These are phyloP conservation scores for Yamadazyma insecticola DNA, from an alignment of 805 yeast species.

Conservation along the genomic window DNA sequence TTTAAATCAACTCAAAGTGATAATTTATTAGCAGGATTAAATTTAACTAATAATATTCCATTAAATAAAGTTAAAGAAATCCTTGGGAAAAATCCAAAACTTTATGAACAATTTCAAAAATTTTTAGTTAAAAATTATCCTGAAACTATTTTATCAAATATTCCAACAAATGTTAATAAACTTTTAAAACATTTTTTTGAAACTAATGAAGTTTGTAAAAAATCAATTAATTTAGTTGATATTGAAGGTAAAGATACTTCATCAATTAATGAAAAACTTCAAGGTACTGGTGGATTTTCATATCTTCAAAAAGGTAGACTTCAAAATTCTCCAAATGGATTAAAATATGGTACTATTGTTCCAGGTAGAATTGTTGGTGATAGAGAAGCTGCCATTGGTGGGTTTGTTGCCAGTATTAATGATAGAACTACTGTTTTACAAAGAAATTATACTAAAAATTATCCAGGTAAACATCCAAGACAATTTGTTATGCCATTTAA, in stretches of 20 bases:
- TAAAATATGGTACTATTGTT: constrained; percentile 47
- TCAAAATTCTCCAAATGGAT: constrained; percentile 66
- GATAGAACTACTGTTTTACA: constrained; percentile 37
- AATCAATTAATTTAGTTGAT: constrained; percentile 7
- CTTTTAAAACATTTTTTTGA: constrained; percentile 31
- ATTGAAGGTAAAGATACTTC: neutral
- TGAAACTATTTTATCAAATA: constrained; percentile 21
- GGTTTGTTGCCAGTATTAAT: constrained; percentile 34
- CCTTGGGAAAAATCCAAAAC: constrained; percentile 37
- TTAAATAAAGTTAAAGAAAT: constrained; percentile 24
- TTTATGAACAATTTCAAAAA: constrained; percentile 50
- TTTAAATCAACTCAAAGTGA: constrained; percentile 13
- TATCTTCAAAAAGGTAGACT: constrained; percentile 67
- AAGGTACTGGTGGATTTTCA: constrained; percentile 76
- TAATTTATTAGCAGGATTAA: constrained; percentile 27
- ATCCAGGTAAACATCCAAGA: constrained; percentile 38
- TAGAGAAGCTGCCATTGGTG: constrained; percentile 50
- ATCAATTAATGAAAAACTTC: constrained; percentile 20
- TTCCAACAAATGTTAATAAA: constrained; percentile 18
- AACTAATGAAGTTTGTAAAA: constrained; percentile 17
- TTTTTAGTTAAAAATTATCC: constrained; percentile 54
- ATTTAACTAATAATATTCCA: constrained; percentile 24
- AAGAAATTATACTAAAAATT: constrained; percentile 33
- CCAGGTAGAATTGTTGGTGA: constrained; percentile 64
- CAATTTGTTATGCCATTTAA: constrained; percentile 42